A percentile compares a stretch with the other conserved stretches of the same genome.
Evolutionary conservation across 169 alveolate species (phyloP).

Genomic region (Plasmodium adleri): DNA sequence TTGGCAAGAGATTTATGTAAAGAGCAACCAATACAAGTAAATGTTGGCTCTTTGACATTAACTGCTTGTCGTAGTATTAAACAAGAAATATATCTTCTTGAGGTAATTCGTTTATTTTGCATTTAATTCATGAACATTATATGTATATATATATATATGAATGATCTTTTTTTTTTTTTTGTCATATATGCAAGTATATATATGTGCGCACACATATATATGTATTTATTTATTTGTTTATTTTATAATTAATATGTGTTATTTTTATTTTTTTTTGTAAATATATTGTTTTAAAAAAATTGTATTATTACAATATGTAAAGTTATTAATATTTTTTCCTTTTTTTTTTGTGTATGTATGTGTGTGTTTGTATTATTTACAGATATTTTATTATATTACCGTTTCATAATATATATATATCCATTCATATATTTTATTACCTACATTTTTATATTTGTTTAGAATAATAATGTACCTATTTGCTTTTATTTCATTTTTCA

Average conservation of each 20-base stretch:
- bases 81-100: constrained; percentile 89
- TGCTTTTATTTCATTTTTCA: background rate
- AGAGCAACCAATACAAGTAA: constrained; percentile 96
- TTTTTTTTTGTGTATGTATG: background rate
- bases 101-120: constrained; percentile 79
- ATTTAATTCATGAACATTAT: background rate
- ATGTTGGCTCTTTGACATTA: constrained; percentile 95
- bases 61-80: constrained; percentile 94
- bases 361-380: background rate
- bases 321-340: too few species aligned
- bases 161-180: background rate
- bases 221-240: background rate
- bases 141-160: background rate
- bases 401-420: background rate
- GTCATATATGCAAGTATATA: background rate
- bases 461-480: background rate
- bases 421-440: background rate
- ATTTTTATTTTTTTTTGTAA: background rate
- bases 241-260: background rate
- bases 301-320: too few species aligned
- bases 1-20: constrained; percentile 95
- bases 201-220: background rate
- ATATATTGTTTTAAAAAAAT: background rate
- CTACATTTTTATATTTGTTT: background rate
- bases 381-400: background rate